phyloP scores from a whole-genome alignment of 2,329 filamentous ascomycete genomes.

The Nigrospora osmanthi region DNA sequence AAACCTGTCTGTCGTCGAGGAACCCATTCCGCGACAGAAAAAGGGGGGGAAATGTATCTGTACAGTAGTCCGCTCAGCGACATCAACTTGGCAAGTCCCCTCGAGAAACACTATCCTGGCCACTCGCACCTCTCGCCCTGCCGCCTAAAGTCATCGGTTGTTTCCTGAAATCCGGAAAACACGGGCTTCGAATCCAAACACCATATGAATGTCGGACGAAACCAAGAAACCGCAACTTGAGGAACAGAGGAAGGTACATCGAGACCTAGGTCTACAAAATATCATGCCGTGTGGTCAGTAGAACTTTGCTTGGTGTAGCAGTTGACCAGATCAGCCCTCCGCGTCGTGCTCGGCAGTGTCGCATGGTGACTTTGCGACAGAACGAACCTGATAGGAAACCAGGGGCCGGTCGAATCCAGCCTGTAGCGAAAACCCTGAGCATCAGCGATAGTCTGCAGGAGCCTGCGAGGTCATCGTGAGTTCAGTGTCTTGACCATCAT shows the following conservation, averaged over 20 bases:
- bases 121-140: no score
- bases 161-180: neutral
- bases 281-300: neutral
- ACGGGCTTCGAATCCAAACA: neutral
- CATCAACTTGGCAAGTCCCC: no score
- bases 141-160: neutral
- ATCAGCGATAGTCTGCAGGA: neutral
- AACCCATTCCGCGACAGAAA: no score
- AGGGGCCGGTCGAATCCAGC: neutral
- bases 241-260: neutral
- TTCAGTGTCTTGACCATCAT: slow-evolving; percentile 67
- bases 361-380: neutral
- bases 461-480: slow-evolving; percentile 24
- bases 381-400: neutral
- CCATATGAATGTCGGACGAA: neutral
- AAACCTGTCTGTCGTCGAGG: no score
- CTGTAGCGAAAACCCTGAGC: neutral
- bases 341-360: neutral
- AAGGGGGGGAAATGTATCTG: no score
- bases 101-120: no score
- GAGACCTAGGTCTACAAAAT: neutral
- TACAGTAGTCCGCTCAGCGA: no score
- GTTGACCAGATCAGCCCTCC: neutral
- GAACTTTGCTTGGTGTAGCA: no score
- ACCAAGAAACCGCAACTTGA: neutral